A percentile compares a stretch with the other conserved stretches of the same genome.
Conservation (phyloP, 495 filamentous ascomycete species). For the Aspergillus sclerotiicarbonarius region DNA sequence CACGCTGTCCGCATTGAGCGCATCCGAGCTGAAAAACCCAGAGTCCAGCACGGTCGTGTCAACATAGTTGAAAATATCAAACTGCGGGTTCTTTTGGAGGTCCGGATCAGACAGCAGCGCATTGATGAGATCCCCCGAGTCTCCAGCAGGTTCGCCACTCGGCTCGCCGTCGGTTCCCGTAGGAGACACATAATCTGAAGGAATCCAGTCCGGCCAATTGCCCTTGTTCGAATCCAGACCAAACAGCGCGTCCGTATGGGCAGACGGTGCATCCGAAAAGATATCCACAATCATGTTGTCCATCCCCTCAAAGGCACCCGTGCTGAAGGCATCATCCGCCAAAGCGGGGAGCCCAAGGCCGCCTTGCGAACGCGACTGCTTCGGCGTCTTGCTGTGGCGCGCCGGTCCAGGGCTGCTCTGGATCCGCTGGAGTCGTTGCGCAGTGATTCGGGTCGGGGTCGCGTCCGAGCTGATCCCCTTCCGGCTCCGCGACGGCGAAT, state of each 20-base stretch:
- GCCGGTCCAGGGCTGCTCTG: constrained; percentile 24
- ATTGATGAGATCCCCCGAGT: constrained; percentile 38
- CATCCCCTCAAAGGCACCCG: constrained; percentile 30
- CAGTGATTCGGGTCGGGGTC: constrained; percentile 35
- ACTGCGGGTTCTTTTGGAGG: constrained; percentile 28
- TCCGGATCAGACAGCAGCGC: constrained; percentile 41
- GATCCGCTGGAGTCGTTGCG: constrained; percentile 38
- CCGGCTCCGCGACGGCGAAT: constrained; percentile 31
- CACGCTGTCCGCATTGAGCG: constrained; percentile 27
- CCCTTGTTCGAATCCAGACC: constrained; percentile 25
- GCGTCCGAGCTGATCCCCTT: constrained; percentile 24
- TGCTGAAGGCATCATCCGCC: constrained; percentile 22
- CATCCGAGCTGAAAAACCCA: constrained; percentile 43
- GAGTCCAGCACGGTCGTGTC: constrained; percentile 34
- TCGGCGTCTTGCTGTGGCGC: constrained; percentile 26
- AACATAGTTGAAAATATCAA: constrained; percentile 34
- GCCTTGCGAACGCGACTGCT: constrained; percentile 22
- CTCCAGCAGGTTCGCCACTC: constrained; percentile 16
- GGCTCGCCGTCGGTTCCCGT: constrained; percentile 26
- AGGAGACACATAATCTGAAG: constrained; percentile 37
- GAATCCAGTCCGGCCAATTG: constrained; percentile 43
- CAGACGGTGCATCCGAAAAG: constrained; percentile 29
- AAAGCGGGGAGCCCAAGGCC: constrained; percentile 21
- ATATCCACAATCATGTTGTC: constrained; percentile 45
- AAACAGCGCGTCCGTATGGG: constrained; percentile 25